Evolutionary conservation across 2,329 filamentous ascomycete species (phyloP).

Genomic region (Sclerotinia spermophila): DNA sequence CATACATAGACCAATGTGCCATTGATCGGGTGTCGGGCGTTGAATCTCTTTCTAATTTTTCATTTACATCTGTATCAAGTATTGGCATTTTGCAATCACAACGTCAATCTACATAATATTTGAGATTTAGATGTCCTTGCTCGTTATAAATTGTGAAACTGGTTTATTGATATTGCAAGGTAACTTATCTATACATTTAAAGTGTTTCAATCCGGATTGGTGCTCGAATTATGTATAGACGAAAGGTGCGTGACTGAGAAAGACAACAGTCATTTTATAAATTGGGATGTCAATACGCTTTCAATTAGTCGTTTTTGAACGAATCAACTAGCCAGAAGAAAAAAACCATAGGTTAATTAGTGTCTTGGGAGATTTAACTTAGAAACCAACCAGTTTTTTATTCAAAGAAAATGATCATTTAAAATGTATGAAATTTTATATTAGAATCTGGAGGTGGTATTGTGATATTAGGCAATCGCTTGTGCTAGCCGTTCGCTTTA

Average conservation of each 20-base stretch:
- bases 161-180: too few relatives aligned
- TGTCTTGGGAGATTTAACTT: too few relatives aligned
- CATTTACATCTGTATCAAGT: background rate
- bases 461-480: too few relatives aligned
- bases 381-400: too few relatives aligned
- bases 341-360: too few relatives aligned
- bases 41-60: background rate
- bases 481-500: too few relatives aligned
- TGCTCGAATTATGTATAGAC: background rate
- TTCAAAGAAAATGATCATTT: too few relatives aligned
- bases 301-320: background rate
- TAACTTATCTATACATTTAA: accelerated
- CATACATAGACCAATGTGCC: accelerated
- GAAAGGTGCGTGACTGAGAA: background rate
- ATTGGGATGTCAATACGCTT: background rate
- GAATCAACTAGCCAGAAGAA: background rate
- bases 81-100: background rate
- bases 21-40: background rate
- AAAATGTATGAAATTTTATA: too few relatives aligned
- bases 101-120: background rate
- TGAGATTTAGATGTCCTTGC: background rate
- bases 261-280: background rate
- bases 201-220: background rate
- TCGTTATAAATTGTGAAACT: background rate
- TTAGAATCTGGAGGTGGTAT: accelerated